Evolutionary conservation across 2,329 filamentous ascomycete species (phyloP), one percentile per base, ranked within the genome.

Genomic region (Colletotrichum tanaceti): DNA sequence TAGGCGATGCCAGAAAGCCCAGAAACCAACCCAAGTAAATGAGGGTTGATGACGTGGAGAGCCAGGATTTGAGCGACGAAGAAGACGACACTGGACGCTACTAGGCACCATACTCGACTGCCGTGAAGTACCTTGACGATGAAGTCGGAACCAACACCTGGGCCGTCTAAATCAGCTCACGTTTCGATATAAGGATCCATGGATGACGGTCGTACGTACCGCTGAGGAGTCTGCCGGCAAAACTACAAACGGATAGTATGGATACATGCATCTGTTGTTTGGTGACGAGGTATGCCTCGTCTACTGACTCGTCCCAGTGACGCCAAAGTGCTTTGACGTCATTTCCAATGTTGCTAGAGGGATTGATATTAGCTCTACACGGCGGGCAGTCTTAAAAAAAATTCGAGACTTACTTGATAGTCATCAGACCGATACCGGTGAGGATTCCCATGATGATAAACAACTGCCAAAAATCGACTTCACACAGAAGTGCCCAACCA

Each of bases 381-480:
- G 68, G 13, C 32, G 16, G n/a, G 14, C 20, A 44, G 16, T 38
- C 53, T 13, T 1, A 46, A 7, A 49, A 7, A 49, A 5, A 22
- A 50, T 38, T 11, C 20, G 22, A 39, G 4, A 83, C 91, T 79
- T 85, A 97, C 94, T 99, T 99, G 81, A 99, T 99, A 0, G 95
- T 98, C 96, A 99, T 99, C 72, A 99, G 83, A 13, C 96, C 96
- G 74, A 98, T 92, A 60, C 96, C 96, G 5, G 94, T 93, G 71
- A 98, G 84, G n/a, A 98, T 87, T 46, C 91, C 94, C 87, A 99
- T 93, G 73, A 97, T 89, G 65, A 87, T 79, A 79, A 97, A 98
- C 35, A 97, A 82, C 75, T 97, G 92, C 94, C 94, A 98, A 79
- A 98, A 99, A 72, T 97, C 91, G 55, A 90, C 75, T 70, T 87